Evolutionary conservation across 2,329 filamentous ascomycete genomes (phyloP).

Genomic region (Paraphaeosphaeria sporulosa): DNA sequence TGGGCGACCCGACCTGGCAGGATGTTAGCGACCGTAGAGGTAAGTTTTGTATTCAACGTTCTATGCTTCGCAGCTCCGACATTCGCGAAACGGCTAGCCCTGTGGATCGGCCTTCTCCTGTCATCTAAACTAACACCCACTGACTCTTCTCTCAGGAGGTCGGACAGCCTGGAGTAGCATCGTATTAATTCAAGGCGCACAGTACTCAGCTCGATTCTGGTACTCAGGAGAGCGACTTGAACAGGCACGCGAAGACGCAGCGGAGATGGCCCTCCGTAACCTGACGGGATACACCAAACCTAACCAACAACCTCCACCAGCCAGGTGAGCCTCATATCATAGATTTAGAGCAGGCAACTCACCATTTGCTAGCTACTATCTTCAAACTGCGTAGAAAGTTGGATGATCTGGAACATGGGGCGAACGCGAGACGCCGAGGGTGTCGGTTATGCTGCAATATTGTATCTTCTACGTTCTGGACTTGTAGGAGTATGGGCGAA

Average conservation of each 20-base stretch:
- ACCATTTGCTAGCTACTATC: not conserved
- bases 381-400: not conserved
- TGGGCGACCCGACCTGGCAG: slow-evolving; percentile 41
- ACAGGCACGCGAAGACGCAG: slow-evolving; percentile 48
- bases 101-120: no score
- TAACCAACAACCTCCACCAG: slow-evolving; percentile 30
- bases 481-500: not conserved
- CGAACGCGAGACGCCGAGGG: not conserved
- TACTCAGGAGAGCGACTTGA: slow-evolving; percentile 45
- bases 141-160: slow-evolving; percentile 33
- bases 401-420: not conserved
- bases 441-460: not conserved
- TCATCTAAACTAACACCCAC: no score
- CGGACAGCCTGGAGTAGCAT: slow-evolving; percentile 49
- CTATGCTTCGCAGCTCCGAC: not conserved
- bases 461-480: not conserved
- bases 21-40: slow-evolving; percentile 50
- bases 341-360: not conserved
- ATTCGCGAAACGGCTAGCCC: not conserved
- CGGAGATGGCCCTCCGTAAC: slow-evolving; percentile 39
- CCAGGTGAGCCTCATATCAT: slow-evolving; percentile 14
- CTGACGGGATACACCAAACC: slow-evolving; percentile 31
- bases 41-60: slow-evolving; percentile 20
- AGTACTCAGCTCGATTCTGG: slow-evolving; percentile 45
- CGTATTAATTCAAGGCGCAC: slow-evolving; percentile 33